phyloP scores from a whole-genome alignment of 2,329 filamentous ascomycete species.

The Phyllosticta paracitricarpa region DNA sequence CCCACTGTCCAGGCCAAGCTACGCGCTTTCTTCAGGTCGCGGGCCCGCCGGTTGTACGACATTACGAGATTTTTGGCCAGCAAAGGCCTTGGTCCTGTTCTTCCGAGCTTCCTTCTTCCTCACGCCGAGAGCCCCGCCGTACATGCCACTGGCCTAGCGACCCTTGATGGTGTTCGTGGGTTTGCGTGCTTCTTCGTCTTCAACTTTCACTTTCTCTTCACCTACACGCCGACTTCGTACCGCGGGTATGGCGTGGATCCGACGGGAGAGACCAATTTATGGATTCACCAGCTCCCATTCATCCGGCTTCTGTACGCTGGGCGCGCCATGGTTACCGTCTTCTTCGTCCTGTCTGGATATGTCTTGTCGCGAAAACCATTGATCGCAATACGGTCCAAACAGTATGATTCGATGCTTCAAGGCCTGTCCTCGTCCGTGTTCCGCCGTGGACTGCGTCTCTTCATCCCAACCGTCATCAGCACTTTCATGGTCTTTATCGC shows the following conservation, averaged over 20 bases:
- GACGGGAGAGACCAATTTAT: slow-evolving; percentile 39
- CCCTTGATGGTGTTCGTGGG: slow-evolving; percentile 53
- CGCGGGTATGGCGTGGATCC: slow-evolving; percentile 36
- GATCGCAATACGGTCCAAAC: slow-evolving; percentile 32
- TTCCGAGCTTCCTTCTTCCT: slow-evolving; percentile 7
- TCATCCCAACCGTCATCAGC: slow-evolving; percentile 43
- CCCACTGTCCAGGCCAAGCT: not conserved
- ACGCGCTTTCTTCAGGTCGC: not conserved
- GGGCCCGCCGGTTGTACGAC: slow-evolving; percentile 3
- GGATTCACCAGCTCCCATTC: slow-evolving; percentile 40
- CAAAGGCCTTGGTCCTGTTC: not conserved
- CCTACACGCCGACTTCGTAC: slow-evolving; percentile 44
- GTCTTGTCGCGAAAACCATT: slow-evolving; percentile 41
- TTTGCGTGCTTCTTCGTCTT: slow-evolving; percentile 58
- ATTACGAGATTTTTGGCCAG: not conserved
- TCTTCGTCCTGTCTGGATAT: slow-evolving; percentile 45
- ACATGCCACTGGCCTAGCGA: not conserved
- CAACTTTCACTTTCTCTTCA: slow-evolving; percentile 48
- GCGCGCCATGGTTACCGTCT: slow-evolving; percentile 44
- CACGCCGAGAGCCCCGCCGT: not conserved
- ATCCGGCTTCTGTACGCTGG: slow-evolving; percentile 52
- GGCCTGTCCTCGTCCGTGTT: slow-evolving; percentile 40
- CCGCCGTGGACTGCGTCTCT: slow-evolving; percentile 41
- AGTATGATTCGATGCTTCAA: slow-evolving; percentile 31
- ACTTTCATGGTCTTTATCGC: slow-evolving; percentile 34